Conservation (phyloP, 305 asterid genomes). For the Fraxinus xanthoxyloides region DNA sequence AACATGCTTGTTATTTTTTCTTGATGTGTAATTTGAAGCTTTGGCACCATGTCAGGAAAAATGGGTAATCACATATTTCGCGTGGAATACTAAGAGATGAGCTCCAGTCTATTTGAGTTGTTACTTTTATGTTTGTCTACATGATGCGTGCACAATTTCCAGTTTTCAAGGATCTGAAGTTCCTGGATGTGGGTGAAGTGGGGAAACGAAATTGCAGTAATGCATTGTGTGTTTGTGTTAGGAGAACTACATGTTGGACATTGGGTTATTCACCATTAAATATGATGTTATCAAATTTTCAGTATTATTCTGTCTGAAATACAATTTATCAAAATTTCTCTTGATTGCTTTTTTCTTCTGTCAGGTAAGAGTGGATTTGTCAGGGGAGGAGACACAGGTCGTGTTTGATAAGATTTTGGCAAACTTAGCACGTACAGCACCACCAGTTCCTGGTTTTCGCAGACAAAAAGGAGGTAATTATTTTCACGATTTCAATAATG, state of each 20-base stretch:
- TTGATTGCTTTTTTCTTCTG: slow-evolving; percentile 14
- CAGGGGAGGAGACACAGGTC: slow-evolving; percentile 60
- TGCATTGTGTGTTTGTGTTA: slow-evolving; percentile 12
- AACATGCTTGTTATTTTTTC: background rate
- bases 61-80: background rate
- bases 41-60: background rate
- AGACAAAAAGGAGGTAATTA: slow-evolving; percentile 70
- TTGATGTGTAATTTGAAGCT: background rate
- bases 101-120: background rate
- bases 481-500: slow-evolving; percentile 10
- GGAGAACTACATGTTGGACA: background rate
- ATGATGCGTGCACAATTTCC: background rate
- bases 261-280: slow-evolving; percentile 12
- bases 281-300: background rate
- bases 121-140: background rate
- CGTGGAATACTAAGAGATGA: background rate
- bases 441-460: slow-evolving; percentile 90
- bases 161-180: background rate
- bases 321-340: slow-evolving; percentile 11
- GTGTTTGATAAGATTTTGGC: slow-evolving; percentile 64
- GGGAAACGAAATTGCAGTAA: background rate
- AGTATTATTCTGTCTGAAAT: background rate
- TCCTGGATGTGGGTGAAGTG: slow-evolving; percentile 10
- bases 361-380: slow-evolving; percentile 77
- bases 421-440: slow-evolving; percentile 69